Conservation (phyloP, 768 basidiomycete species). For the Kwoniella mangroviensis region DNA sequence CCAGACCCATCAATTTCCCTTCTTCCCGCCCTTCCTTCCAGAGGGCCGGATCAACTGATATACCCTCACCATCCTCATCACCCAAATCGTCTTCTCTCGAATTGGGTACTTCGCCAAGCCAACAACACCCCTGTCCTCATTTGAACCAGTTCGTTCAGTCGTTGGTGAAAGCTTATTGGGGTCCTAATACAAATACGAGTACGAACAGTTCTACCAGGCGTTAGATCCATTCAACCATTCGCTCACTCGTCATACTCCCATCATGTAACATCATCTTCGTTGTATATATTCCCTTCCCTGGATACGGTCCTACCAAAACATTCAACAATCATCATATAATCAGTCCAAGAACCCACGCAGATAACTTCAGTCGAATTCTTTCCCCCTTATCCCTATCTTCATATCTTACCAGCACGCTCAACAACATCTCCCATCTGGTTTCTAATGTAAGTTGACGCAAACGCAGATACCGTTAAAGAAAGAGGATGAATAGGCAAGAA, state of each 20-base stretch:
- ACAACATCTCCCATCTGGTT: too few relatives aligned
- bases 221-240: background rate
- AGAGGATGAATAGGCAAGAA: background rate
- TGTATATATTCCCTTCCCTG: slow-evolving; percentile 2
- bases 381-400: background rate
- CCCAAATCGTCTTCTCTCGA: slow-evolving; percentile 10
- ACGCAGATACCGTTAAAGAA: too few relatives aligned
- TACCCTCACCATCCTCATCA: slow-evolving; percentile 9
- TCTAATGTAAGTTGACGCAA: too few relatives aligned
- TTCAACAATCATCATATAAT: background rate
- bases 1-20: slow-evolving; percentile 14
- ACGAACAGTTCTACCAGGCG: background rate
- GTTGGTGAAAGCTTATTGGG: slow-evolving; percentile 28
- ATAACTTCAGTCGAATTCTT: too few relatives aligned
- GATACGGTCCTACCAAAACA: background rate
- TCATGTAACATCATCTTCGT: slow-evolving; percentile 5
- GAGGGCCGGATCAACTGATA: background rate
- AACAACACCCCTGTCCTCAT: slow-evolving; percentile 46
- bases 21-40: slow-evolving; percentile 20
- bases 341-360: background rate
- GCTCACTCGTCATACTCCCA: background rate
- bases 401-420: too few relatives aligned
- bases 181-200: background rate
- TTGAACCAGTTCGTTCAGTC: slow-evolving; percentile 34
- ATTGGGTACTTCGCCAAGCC: background rate